A percentile compares a stretch with the other conserved stretches of the same genome.
Conservation (phyloP, 306 rosid genomes). For the Nissolia schottii region DNA sequence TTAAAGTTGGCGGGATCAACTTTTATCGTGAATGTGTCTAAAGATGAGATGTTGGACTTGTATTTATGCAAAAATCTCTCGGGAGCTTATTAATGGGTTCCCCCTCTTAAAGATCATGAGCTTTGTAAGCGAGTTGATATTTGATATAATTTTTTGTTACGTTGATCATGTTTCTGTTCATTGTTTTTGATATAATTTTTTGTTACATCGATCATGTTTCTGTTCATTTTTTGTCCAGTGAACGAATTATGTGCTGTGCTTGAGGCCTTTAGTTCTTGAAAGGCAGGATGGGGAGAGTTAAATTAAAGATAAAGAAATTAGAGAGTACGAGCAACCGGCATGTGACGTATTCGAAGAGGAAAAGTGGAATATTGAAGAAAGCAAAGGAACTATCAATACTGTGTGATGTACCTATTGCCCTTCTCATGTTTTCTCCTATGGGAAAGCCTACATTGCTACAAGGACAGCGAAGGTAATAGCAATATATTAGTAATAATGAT, state of each 20-base stretch:
- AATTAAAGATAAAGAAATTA: conserved; percentile 71
- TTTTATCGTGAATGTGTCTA: too few relatives aligned
- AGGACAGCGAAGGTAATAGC: conserved; percentile 73
- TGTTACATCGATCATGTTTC: background rate
- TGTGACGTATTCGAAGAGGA: conserved; percentile 67
- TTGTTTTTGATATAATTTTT: too few relatives aligned
- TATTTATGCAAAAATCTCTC: too few relatives aligned
- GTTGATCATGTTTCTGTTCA: too few relatives aligned
- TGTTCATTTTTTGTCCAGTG: background rate
- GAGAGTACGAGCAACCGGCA: conserved; percentile 69
- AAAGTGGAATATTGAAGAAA: conserved; percentile 66
- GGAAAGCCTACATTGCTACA: conserved; percentile 50
- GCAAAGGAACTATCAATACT: conserved; percentile 48
- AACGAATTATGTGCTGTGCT: background rate
- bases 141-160: too few relatives aligned
- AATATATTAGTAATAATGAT: background rate
- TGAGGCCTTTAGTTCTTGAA: background rate
- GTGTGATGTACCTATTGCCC: conserved; percentile 44
- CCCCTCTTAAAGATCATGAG: too few relatives aligned
- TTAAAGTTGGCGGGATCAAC: too few relatives aligned
- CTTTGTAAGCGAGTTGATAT: too few relatives aligned
- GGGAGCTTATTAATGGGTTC: too few relatives aligned
- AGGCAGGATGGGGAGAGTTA: conserved; percentile 85
- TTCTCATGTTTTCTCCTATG: conserved; percentile 67
- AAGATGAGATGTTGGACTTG: too few relatives aligned